phyloP scores from a whole-genome alignment of 2,329 filamentous ascomycete species.

The Dactylonectria estremocensis region DNA sequence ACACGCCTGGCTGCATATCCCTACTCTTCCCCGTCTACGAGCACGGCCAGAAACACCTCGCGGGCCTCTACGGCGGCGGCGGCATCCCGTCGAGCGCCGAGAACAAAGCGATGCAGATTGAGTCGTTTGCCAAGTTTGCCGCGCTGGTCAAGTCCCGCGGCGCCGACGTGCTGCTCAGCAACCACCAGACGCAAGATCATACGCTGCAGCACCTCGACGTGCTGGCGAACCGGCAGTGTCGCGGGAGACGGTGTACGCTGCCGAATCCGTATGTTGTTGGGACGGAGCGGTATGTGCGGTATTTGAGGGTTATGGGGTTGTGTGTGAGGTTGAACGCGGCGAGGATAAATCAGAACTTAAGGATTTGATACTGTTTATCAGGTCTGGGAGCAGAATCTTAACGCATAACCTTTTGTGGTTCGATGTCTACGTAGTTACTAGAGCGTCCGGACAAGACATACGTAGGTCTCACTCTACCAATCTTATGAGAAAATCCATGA shows the following conservation, averaged over 20 bases:
- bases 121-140: slow-evolving; percentile 37
- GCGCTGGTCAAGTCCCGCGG: slow-evolving; percentile 24
- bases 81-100: slow-evolving; percentile 36
- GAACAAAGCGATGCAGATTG: slow-evolving; percentile 40
- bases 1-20: slow-evolving; percentile 44
- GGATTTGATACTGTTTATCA: background rate
- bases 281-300: slow-evolving; percentile 30
- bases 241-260: slow-evolving; percentile 19
- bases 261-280: slow-evolving; percentile 37
- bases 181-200: slow-evolving; percentile 44
- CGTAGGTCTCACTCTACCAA: too few relatives aligned
- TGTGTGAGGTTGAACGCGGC: slow-evolving; percentile 32
- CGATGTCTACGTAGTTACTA: too few relatives aligned
- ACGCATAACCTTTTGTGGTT: too few relatives aligned
- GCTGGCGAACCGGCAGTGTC: slow-evolving; percentile 30
- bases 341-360: slow-evolving; percentile 11
- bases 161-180: slow-evolving; percentile 40
- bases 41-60: slow-evolving; percentile 36
- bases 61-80: slow-evolving; percentile 45
- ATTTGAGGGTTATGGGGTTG: slow-evolving; percentile 33
- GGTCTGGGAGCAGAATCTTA: background rate
- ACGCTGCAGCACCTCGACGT: slow-evolving; percentile 38
- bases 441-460: too few relatives aligned
- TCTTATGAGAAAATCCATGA: too few relatives aligned
- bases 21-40: slow-evolving; percentile 42